Base-by-base conservation (phyloP, 768 basidiomycete genomes). In the Russula sp. region DNA sequence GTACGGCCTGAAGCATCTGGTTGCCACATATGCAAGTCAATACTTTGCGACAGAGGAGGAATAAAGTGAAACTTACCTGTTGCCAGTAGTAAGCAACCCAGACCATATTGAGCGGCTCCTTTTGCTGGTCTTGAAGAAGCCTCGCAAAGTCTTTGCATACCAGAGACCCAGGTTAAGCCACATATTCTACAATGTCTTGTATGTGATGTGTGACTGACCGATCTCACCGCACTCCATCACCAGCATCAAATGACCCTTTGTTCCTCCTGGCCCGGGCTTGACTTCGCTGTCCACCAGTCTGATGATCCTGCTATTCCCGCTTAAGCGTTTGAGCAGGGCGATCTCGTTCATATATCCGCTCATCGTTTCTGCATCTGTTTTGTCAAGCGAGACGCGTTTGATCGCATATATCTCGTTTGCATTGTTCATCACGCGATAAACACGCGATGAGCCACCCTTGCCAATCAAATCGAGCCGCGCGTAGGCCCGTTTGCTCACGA, bases 211-310 rank as follows among this genome's bases (percentile, higher is more conserved):
- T 32, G 36, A 69, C 74, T 58, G 53, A 74, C 74, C 74, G 42
- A 93, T 84, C 75, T 99, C 96, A 8, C 96, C 96, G 63, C 89
- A 93, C 71, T 99, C 96, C 93, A 99, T 94, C 5, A 98, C 88
- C 70, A 98, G 79, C 74, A 92, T 76, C 58, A 98, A 71, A 64
- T 84, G 78, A 0, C 87, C 88, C 69, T 87, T 91, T 65, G 80
- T 83, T 18, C 87, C 87, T 25, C 82, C 83, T 34, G 84, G 82
- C 3, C 81, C 81, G 5, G 82, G 79, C 69, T 86, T 90, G 41
- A 95, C 83, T 74, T 98, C 95, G 60, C 89, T 90, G 69, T 98
- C 96, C 66, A 94, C 82, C 53, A 99, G 74, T 58, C 89, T 82
- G 66, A 99, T 98, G 67, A 99, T 95, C 49, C 93, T 81, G 56